phyloP scores from a whole-genome alignment of 2,329 filamentous ascomycete species.

The Pseudogymnoascus sp. region DNA sequence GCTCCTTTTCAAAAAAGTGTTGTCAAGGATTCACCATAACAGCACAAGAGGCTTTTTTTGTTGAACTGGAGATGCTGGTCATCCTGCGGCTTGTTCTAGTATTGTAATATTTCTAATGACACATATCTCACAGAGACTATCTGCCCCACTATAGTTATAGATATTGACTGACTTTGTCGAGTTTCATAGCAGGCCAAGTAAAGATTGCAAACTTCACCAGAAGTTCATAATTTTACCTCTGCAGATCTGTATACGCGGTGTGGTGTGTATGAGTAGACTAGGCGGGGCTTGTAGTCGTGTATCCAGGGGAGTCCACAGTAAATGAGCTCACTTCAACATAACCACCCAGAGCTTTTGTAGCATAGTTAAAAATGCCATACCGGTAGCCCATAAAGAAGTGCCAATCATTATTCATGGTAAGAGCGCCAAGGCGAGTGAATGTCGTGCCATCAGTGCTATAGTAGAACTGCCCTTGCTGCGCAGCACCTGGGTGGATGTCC shows the following conservation, averaged over 20 bases:
- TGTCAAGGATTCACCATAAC: background rate
- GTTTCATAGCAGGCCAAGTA: too few species aligned
- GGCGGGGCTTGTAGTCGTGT: background rate
- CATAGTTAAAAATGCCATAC: conserved; percentile 44
- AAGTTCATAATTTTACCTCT: too few species aligned
- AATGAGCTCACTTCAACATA: conserved; percentile 25
- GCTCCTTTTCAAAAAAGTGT: background rate
- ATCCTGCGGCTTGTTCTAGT: background rate
- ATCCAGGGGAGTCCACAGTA: background rate
- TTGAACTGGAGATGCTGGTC: background rate
- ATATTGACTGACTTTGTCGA: too few species aligned
- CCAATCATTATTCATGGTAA: conserved; percentile 36
- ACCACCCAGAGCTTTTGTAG: conserved; percentile 37
- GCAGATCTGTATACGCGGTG: too few species aligned
- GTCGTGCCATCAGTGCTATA: conserved; percentile 38
- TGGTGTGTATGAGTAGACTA: too few species aligned
- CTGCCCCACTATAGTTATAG: too few species aligned
- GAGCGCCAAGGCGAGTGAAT: conserved; percentile 32
- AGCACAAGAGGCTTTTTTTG: background rate
- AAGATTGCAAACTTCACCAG: too few species aligned
- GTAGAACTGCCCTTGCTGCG: conserved; percentile 30
- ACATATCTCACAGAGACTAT: too few species aligned
- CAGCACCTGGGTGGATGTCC: conserved; percentile 29
- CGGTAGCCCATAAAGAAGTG: conserved; percentile 42
- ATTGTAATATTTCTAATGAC: background rate